A percentile compares a stretch with the other conserved stretches of the same genome.
These are phyloP conservation scores for Brassica cretica DNA, from an alignment of 345 rosid species.

Conservation along the genomic window DNA sequence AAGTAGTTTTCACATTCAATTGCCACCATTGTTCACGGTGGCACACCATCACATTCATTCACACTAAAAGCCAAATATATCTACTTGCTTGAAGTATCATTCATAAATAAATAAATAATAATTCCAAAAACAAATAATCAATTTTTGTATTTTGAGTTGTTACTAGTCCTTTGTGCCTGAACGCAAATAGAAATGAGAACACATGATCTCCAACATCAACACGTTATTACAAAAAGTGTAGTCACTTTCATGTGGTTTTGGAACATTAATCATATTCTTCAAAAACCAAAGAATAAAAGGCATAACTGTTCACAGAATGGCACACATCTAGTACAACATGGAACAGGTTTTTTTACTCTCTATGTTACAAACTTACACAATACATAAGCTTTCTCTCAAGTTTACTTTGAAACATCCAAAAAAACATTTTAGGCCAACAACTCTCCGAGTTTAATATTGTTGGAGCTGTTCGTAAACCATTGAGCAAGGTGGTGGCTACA, in stretches of 20 bases:
- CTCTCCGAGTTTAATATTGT: not conserved
- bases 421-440: not conserved
- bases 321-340: not conserved
- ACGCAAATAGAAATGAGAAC: conserved; percentile 24
- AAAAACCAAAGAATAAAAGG: not conserved
- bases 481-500: too few relatives aligned
- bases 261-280: conserved; percentile 13
- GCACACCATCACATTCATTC: conserved; percentile 24
- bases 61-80: conserved; percentile 14
- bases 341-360: not conserved
- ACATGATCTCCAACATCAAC: conserved; percentile 29
- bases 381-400: not conserved
- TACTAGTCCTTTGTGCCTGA: conserved; percentile 13
- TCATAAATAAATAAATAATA: not conserved
- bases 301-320: not conserved
- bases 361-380: not conserved
- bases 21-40: conserved; percentile 9
- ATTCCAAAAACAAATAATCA: not conserved
- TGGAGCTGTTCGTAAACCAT: too few relatives aligned
- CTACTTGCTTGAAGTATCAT: conserved; percentile 11
- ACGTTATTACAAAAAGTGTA: conserved; percentile 22
- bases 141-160: not conserved
- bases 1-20: conserved; percentile 1
- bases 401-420: not conserved
- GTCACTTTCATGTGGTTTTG: conserved; percentile 27